phyloP scores from a whole-genome alignment of 2,329 filamentous ascomycete genomes.

The Venturiaceae sp. region DNA sequence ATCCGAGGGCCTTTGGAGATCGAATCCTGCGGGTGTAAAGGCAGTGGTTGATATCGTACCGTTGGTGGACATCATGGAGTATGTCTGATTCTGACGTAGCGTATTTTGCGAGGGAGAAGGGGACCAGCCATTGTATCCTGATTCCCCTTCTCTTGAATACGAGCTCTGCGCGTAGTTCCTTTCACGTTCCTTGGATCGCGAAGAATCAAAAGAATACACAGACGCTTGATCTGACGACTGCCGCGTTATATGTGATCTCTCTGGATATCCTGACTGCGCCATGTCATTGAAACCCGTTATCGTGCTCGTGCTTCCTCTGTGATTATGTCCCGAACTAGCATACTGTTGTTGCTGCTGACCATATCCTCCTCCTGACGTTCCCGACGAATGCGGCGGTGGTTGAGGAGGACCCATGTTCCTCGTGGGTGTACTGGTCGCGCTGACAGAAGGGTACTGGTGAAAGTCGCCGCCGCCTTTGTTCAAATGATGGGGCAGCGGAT shows the following conservation, averaged over 20 bases:
- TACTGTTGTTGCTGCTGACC: background rate
- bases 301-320: background rate
- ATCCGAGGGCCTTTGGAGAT: slow-evolving; percentile 65
- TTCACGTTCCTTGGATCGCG: background rate
- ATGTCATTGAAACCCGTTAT: slow-evolving; percentile 3
- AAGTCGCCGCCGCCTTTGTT: slow-evolving; percentile 71
- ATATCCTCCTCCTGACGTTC: slow-evolving; percentile 14
- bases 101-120: slow-evolving; percentile 1
- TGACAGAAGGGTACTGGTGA: slow-evolving; percentile 78
- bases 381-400: slow-evolving; percentile 40
- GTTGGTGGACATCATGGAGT: slow-evolving; percentile 22
- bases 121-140: background rate
- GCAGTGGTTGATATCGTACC: slow-evolving; percentile 38
- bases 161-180: background rate
- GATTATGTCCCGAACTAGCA: background rate
- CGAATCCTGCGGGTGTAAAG: slow-evolving; percentile 43
- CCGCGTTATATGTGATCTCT: slow-evolving; percentile 25
- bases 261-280: background rate
- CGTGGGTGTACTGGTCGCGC: slow-evolving; percentile 40
- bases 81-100: slow-evolving; percentile 22
- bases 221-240: slow-evolving; percentile 56
- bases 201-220: slow-evolving; percentile 51
- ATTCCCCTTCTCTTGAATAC: background rate
- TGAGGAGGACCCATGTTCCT: slow-evolving; percentile 42
- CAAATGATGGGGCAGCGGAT: slow-evolving; percentile 73